Percentiles rank a stretch among this genome's conserved stretches.
These are phyloP conservation scores for Populus pruinosa DNA, from an alignment of 345 rosid genomes.

Conservation along the genomic window DNA sequence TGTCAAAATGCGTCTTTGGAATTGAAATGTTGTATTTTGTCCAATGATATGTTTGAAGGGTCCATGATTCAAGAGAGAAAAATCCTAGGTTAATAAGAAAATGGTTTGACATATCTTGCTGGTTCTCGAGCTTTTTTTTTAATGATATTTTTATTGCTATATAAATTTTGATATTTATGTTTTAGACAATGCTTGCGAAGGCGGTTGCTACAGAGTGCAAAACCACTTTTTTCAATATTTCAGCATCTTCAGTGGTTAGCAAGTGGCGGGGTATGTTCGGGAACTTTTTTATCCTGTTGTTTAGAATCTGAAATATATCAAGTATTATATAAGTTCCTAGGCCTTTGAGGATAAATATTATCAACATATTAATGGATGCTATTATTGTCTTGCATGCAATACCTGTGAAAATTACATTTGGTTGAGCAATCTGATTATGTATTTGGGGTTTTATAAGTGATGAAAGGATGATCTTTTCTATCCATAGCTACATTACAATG, in stretches of 20 bases:
- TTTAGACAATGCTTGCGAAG: slow-evolving; percentile 99
- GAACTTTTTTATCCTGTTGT: background rate
- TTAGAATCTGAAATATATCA: background rate
- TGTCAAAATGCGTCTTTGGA: background rate
- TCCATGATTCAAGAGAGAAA: background rate
- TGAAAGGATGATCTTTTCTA: background rate
- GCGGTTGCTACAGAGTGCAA: slow-evolving; percentile 99
- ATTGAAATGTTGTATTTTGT: background rate
- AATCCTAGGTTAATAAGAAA: background rate
- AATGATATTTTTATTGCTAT: background rate
- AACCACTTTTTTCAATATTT: slow-evolving; percentile 94
- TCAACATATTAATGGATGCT: background rate
- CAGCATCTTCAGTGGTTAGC: slow-evolving; percentile 98
- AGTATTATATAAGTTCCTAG: background rate
- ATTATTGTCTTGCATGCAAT: background rate
- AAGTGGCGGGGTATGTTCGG: slow-evolving; percentile 85
- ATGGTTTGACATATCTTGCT: background rate
- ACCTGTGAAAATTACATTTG: background rate
- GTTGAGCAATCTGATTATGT: background rate
- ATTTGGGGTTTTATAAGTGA: background rate
- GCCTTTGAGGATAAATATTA: background rate
- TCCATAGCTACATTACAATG: background rate
- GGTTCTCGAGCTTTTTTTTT: slow-evolving; percentile 1
- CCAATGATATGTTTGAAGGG: background rate
- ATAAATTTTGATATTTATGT: slow-evolving; percentile 13